Evolutionary conservation across 2,329 filamentous ascomycete species (phyloP), one percentile per base, ranked within the genome.

Genomic region (Tolypocladium paradoxum): DNA sequence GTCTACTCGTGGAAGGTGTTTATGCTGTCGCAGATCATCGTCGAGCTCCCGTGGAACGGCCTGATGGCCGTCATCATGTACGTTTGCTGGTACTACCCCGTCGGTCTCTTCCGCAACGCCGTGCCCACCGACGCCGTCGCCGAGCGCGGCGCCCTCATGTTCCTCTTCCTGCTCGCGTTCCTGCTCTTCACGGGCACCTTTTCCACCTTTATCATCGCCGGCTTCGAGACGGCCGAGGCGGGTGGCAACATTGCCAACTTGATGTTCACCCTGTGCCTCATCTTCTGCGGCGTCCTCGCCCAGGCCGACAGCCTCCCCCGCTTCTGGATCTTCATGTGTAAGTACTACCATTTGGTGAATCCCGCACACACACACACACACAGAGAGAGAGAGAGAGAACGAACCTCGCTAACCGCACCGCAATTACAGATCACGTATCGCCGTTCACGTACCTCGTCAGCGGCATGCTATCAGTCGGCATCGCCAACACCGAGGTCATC

Each of bases 1-100:
- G 83, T 88, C 0, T 95, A 95, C 69, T 83, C 82, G 50, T 95
- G 89, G 90, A 83, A 87, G 65, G 82, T 89, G 6, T 95, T 95
- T 65, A 88, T 95, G 77, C 73, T 92, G 33, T 83, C 85, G 54
- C 88, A 91, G 67, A 87, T 96, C 58, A 71, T 90, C 33, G 88
- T 92, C 55, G 91, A 96, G 67, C 73, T 96, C 2, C 88, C 90
- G 0, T 96, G 88, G 84, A 90, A 95, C 65, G 79, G 83, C 0
- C 69, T 93, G 45, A 85, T 88, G 77, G 81, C 83, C 4, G 76
- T 84, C n/a, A 71, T 95, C 58, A 85, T 91, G 73, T 95, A 76
- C 74, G 77, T 89, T 63, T 84, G 77, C 66, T 92, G 87, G 81
- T 96, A 95, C 74, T 96, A 91, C 65, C 88, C 90, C 1, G 81